A percentile compares a stretch with the other conserved stretches of the same genome.
These are phyloP conservation scores for Talaromyces thailandensis DNA, from an alignment of 495 filamentous ascomycete genomes.

Conservation along the genomic window DNA sequence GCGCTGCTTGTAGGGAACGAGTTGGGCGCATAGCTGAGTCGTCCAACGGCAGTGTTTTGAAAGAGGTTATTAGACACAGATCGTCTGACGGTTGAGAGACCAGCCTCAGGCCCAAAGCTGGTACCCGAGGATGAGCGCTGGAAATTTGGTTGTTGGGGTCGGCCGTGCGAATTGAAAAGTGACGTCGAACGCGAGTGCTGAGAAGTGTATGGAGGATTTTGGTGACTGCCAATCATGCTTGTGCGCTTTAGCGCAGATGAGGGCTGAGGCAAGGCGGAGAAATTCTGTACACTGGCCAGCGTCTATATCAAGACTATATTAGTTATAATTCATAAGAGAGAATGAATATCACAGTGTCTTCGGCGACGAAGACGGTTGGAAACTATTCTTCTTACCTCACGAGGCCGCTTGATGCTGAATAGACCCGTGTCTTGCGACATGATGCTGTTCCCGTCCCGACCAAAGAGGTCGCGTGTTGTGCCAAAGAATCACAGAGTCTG, in stretches of 20 bases:
- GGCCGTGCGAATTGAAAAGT: slow-evolving; percentile 76
- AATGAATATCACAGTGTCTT: too few species aligned
- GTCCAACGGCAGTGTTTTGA: slow-evolving; percentile 47
- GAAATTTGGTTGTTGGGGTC: slow-evolving; percentile 79
- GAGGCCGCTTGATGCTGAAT: slow-evolving; percentile 63
- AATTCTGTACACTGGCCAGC: slow-evolving; percentile 66
- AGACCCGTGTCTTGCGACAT: slow-evolving; percentile 72
- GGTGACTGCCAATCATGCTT: slow-evolving; percentile 63
- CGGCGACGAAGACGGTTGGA: slow-evolving; percentile 4
- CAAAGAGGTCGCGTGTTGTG: neutral
- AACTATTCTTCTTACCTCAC: slow-evolving; percentile 49
- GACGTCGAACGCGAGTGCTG: slow-evolving; percentile 74
- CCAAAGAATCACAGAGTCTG: neutral
- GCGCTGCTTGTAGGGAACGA: slow-evolving; percentile 39
- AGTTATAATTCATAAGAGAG: slow-evolving; percentile 12
- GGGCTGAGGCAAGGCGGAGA: slow-evolving; percentile 76
- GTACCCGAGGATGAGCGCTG: slow-evolving; percentile 72
- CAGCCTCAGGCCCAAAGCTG: slow-evolving; percentile 60
- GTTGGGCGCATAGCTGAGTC: slow-evolving; percentile 65
- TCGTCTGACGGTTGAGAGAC: slow-evolving; percentile 78
- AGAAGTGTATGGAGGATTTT: slow-evolving; percentile 54
- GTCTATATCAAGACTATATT: slow-evolving; percentile 50
- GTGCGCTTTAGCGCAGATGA: slow-evolving; percentile 94
- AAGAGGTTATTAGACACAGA: slow-evolving; percentile 66
- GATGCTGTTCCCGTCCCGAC: slow-evolving; percentile 15